Conservation (phyloP, 1,284 basidiomycete genomes). For the Malassezia caprae region DNA sequence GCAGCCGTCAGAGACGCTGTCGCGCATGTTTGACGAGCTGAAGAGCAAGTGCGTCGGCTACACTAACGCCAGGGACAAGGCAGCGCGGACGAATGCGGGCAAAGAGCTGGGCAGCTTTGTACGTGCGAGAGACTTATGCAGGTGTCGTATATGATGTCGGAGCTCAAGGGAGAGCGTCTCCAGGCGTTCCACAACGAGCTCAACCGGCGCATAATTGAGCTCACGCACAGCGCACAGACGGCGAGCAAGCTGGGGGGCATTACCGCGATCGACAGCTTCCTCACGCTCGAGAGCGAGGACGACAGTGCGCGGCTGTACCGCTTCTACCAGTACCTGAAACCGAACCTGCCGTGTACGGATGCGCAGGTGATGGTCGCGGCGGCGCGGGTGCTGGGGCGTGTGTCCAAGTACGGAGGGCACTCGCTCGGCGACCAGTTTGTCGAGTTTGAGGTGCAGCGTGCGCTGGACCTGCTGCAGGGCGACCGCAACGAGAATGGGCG, state of each 20-base stretch:
- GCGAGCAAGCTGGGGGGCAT: slow-evolving; percentile 71
- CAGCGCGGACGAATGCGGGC: slow-evolving; percentile 27
- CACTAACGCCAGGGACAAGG: slow-evolving; percentile 16
- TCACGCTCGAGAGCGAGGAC: slow-evolving; percentile 28
- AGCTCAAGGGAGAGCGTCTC: slow-evolving; percentile 40
- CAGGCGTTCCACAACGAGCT: slow-evolving; percentile 51
- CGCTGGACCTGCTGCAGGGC: slow-evolving; percentile 60
- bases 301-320: slow-evolving; percentile 63
- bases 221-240: slow-evolving; percentile 67
- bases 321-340: slow-evolving; percentile 83
- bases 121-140: neutral
- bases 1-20: slow-evolving; percentile 36
- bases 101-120: slow-evolving; percentile 37
- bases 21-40: slow-evolving; percentile 36
- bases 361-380: slow-evolving; percentile 78
- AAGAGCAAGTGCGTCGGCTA: slow-evolving; percentile 29
- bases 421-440: slow-evolving; percentile 76
- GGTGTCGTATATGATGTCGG: slow-evolving; percentile 31
- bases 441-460: slow-evolving; percentile 70
- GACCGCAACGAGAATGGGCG: slow-evolving; percentile 50
- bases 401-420: slow-evolving; percentile 67
- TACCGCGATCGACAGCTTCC: slow-evolving; percentile 56
- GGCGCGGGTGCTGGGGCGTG: slow-evolving; percentile 70
- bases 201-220: slow-evolving; percentile 65
- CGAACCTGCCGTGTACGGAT: slow-evolving; percentile 69